Evolutionary conservation across 208 protist genomes (phyloP).

Genomic region (Blastocrithidia nonstop): DNA sequence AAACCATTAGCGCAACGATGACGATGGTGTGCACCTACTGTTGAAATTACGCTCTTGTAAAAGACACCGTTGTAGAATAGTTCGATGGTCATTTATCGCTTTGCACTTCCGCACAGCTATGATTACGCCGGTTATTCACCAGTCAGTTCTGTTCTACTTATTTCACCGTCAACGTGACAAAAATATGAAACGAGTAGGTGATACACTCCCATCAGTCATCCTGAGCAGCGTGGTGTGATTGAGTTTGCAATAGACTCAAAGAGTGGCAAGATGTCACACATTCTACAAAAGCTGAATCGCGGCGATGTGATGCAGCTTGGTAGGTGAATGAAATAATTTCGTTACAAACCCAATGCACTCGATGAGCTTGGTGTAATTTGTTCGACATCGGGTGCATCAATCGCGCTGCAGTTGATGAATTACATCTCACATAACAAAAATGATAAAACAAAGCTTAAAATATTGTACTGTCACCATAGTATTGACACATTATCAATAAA

Average conservation of each 20-base stretch:
- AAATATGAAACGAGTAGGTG: slow-evolving; percentile 22
- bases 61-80: slow-evolving; percentile 29
- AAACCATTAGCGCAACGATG: slow-evolving; percentile 61
- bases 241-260: slow-evolving; percentile 73
- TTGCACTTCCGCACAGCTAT: slow-evolving; percentile 64
- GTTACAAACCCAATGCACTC: slow-evolving; percentile 32
- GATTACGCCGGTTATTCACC: slow-evolving; percentile 80
- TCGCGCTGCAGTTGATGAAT: slow-evolving; percentile 75
- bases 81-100: slow-evolving; percentile 52
- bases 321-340: slow-evolving; percentile 76
- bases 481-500: slow-evolving; percentile 41
- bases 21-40: slow-evolving; percentile 24
- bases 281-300: slow-evolving; percentile 44
- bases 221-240: slow-evolving; percentile 52
- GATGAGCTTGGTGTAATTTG: slow-evolving; percentile 57
- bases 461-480: slow-evolving; percentile 66
- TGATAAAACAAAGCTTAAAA: slow-evolving; percentile 21
- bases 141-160: slow-evolving; percentile 63
- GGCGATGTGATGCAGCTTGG: slow-evolving; percentile 70
- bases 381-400: slow-evolving; percentile 53
- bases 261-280: slow-evolving; percentile 59
- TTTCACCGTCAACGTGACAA: slow-evolving; percentile 1
- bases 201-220: slow-evolving; percentile 80
- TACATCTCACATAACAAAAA: slow-evolving; percentile 30
- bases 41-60: slow-evolving; percentile 62